Evolutionary conservation across 2,329 filamentous ascomycete species (phyloP).

Genomic region (Talaromyces pinophilus): DNA sequence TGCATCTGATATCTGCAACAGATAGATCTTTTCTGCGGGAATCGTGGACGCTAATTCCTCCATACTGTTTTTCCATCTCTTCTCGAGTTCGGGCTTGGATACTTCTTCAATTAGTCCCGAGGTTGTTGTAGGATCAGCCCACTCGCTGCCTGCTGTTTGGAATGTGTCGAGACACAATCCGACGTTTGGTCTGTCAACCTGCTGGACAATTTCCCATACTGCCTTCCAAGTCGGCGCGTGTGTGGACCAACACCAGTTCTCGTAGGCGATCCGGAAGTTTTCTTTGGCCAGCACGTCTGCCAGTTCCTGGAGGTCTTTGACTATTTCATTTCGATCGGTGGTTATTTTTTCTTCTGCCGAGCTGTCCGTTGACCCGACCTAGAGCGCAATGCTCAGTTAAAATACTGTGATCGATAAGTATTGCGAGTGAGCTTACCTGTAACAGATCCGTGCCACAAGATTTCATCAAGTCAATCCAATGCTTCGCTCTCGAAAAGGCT

Average conservation of each 20-base stretch:
- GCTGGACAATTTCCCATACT: conserved; percentile 67
- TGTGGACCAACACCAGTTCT: conserved; percentile 82
- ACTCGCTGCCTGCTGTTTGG: conserved; percentile 72
- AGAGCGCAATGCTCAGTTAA: neutral
- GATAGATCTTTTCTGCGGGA: conserved; percentile 69
- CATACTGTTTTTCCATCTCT: conserved; percentile 57
- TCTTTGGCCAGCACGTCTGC: conserved; percentile 62
- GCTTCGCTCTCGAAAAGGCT: conserved; percentile 62
- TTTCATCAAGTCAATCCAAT: conserved; percentile 72
- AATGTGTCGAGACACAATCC: conserved; percentile 78
- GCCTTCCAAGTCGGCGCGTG: conserved; percentile 68
- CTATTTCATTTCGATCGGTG: conserved; percentile 53
- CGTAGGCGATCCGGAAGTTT: conserved; percentile 67
- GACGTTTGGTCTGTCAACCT: conserved; percentile 65
- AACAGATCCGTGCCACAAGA: conserved; percentile 69
- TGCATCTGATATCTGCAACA: conserved; percentile 74
- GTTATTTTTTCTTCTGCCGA: conserved; percentile 54
- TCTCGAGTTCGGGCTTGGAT: conserved; percentile 49
- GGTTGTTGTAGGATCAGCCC: conserved; percentile 67
- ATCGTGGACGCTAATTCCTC: conserved; percentile 58
- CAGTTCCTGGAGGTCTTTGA: conserved; percentile 63
- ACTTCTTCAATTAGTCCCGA: conserved; percentile 60
- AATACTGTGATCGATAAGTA: neutral
- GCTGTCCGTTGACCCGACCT: conserved; percentile 66
- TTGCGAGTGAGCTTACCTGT: conserved; percentile 51